Evolutionary conservation across 768 basidiomycete species (phyloP), one percentile per base, ranked within the genome.

Genomic region (Amanita pallidorosea): DNA sequence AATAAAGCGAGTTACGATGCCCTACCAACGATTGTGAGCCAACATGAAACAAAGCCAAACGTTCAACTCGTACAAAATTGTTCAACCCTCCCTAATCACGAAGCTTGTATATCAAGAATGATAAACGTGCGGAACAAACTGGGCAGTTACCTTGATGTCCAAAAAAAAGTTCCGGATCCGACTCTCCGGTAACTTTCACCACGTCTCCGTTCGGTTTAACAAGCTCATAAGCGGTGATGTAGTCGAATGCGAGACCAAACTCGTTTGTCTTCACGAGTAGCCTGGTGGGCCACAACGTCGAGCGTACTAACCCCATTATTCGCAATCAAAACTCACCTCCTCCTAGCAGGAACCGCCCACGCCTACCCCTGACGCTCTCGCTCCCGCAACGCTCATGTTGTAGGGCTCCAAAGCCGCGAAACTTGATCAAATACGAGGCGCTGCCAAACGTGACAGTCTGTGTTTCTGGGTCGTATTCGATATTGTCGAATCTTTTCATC

Each of bases 1-100:
- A 0, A 73, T 77, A 56, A 84, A 77, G 36, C 62, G 70, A 0
- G 80, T 83, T 2, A 83, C 77, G 31, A 83, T 75, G 0, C 27
- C 27, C 27, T 27, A 27, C 27, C 4, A 27, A 27, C n/a, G n/a
- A n/a, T n/a, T n/a, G n/a, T n/a, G n/a, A n/a, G n/a, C n/a, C n/a
- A n/a, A n/a, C n/a, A n/a, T n/a, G n/a, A n/a, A n/a, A n/a, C n/a
- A n/a, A n/a, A n/a, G n/a, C n/a, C n/a, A n/a, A 77, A 76, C 75
- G 22, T 46, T 15, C 9, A 40, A 11, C 8, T 18, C 56, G 43
- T 49, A 67, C 71, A 53, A 80, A 83, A 54, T 83, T 84, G 54
- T 84, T 82, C 54, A 70, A 59, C 7, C 81, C 81, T 27, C 82
- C 83, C 77, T 81, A 27, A 27, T 27, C 4, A 9, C 8, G 11